Percentiles rank a stretch among this genome's conserved stretches.
Conservation (phyloP, 768 basidiomycete genomes). For the Lactifluus pinguis region DNA sequence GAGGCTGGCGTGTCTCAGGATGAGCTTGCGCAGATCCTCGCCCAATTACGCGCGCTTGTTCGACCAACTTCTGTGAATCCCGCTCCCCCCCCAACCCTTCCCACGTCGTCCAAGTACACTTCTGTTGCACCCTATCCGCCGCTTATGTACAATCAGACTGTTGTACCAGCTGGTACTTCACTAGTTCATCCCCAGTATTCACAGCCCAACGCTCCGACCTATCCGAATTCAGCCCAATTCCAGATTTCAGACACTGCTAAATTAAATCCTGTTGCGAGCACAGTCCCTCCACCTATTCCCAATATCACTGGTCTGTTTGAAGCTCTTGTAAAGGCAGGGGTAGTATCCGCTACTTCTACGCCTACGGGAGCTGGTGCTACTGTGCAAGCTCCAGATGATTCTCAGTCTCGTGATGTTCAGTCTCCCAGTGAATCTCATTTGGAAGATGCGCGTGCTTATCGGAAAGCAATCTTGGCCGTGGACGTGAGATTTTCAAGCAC, state of each 20-base stretch:
- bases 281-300: slow-evolving; percentile 13
- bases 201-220: slow-evolving; percentile 9
- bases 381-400: slow-evolving; percentile 9
- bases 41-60: slow-evolving; percentile 56
- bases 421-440: slow-evolving; percentile 32
- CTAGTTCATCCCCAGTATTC: slow-evolving; percentile 8
- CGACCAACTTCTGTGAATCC: slow-evolving; percentile 27
- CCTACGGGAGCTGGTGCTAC: slow-evolving; percentile 41
- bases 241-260: slow-evolving; percentile 1
- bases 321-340: slow-evolving; percentile 71
- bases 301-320: slow-evolving; percentile 52
- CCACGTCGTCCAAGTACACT: slow-evolving; percentile 14
- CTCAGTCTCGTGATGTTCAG: slow-evolving; percentile 28
- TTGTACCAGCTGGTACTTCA: slow-evolving; percentile 22
- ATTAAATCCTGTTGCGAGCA: slow-evolving; percentile 21
- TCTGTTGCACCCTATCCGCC: slow-evolving; percentile 18
- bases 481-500: slow-evolving; percentile 52
- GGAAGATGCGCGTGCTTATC: slow-evolving; percentile 49
- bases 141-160: slow-evolving; percentile 25
- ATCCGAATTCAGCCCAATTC: slow-evolving; percentile 5
- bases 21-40: slow-evolving; percentile 67
- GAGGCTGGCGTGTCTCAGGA: slow-evolving; percentile 74
- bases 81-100: slow-evolving; percentile 9
- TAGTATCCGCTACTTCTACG: slow-evolving; percentile 49
- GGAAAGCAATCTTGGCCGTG: slow-evolving; percentile 49